A percentile compares a stretch with the other conserved stretches of the same genome.
Conservation (phyloP, 257 asterid genomes). For the Nicotiana paniculata region DNA sequence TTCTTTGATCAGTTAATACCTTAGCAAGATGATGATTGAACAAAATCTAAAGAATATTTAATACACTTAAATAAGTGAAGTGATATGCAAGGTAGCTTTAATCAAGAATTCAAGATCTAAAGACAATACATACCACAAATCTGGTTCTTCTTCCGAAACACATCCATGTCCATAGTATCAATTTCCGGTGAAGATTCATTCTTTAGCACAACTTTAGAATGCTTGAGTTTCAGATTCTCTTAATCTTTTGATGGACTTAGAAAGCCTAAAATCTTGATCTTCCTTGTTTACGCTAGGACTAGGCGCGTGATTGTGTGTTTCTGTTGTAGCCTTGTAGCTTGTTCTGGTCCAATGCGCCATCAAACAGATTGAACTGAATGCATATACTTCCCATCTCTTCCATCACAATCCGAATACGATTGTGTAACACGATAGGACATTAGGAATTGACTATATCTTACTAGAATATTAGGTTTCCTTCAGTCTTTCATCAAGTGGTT, state of each 20-base stretch:
- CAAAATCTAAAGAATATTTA: neutral
- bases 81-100: neutral
- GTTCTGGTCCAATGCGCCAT: conserved; percentile 59
- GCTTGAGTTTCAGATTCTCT: conserved; percentile 14
- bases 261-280: conserved; percentile 2
- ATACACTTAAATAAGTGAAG: neutral
- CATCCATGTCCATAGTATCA: too few relatives aligned
- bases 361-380: conserved; percentile 45
- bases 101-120: neutral
- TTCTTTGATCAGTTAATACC: neutral
- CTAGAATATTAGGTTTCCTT: neutral
- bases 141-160: conserved; percentile 23
- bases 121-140: conserved; percentile 26
- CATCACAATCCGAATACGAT: too few relatives aligned
- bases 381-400: neutral
- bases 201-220: too few relatives aligned
- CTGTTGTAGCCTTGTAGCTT: conserved; percentile 18
- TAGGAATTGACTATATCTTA: too few relatives aligned
- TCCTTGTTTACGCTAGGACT: conserved; percentile 19
- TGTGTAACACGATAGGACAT: too few relatives aligned
- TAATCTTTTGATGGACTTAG: conserved; percentile 19
- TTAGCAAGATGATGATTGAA: neutral
- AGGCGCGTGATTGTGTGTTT: conserved; percentile 10
- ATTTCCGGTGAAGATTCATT: too few relatives aligned
- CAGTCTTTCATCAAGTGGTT: conserved; percentile 6